These are phyloP conservation scores for Sodiomyces alkalinus DNA, from an alignment of 2,329 filamentous ascomycete genomes.

Conservation along the genomic window DNA sequence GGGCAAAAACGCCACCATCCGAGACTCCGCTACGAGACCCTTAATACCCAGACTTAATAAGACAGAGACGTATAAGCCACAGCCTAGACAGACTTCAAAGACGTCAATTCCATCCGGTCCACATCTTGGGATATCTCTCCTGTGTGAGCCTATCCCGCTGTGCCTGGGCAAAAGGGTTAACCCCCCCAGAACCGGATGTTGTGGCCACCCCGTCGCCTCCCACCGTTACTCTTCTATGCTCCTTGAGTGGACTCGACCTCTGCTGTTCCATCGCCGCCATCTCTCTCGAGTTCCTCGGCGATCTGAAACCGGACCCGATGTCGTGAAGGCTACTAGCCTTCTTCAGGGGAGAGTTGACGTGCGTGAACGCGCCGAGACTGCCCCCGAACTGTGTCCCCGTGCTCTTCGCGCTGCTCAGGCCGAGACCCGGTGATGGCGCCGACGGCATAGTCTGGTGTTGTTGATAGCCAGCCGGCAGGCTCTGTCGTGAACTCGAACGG, in stretches of 20 bases:
- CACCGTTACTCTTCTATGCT: constrained; percentile 12
- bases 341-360: constrained; percentile 69
- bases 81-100: no score
- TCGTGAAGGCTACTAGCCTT: constrained; percentile 55
- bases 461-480: constrained; percentile 17
- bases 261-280: constrained; percentile 44
- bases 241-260: constrained; percentile 26
- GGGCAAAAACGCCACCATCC: no score
- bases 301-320: constrained; percentile 26
- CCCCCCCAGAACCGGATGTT: constrained; percentile 7
- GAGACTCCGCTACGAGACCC: no score
- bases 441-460: no score
- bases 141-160: constrained; percentile 19
- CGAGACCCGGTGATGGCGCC: constrained; percentile 12
- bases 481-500: constrained; percentile 17
- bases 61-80: no score
- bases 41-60: no score
- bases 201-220: constrained; percentile 6
- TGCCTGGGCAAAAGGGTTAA: constrained; percentile 24
- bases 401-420: constrained; percentile 8
- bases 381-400: constrained; percentile 39
- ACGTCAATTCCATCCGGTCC: no score
- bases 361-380: constrained; percentile 64
- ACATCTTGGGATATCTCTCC: constrained; percentile 23
- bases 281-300: constrained; percentile 44